These are phyloP conservation scores for Coemansia sp. DNA, from an alignment of 192 early-diverging fungal genomes.

Conservation along the genomic window DNA sequence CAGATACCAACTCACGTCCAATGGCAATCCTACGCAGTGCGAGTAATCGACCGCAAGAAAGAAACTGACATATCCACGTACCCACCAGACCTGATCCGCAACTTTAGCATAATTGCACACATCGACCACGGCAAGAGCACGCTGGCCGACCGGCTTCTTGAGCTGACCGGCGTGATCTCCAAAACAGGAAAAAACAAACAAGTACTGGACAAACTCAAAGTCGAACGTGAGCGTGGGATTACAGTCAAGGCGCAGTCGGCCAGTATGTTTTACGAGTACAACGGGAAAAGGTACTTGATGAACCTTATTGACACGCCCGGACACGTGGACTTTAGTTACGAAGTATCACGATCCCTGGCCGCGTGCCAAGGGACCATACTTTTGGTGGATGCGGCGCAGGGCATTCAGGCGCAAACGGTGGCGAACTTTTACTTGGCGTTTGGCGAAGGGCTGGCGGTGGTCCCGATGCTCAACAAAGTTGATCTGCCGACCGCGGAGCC, in stretches of 20 bases:
- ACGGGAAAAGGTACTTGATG: conserved; percentile 78
- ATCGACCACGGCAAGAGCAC: conserved; percentile 91
- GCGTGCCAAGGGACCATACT: conserved; percentile 93
- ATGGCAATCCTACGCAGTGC: not conserved
- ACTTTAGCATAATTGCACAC: conserved; percentile 89
- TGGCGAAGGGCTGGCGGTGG: conserved; percentile 77
- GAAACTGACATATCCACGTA: conserved; percentile 64
- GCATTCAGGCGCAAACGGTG: conserved; percentile 97
- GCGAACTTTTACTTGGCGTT: conserved; percentile 96
- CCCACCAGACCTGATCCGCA: conserved; percentile 81
- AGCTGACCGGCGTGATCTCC: conserved; percentile 83
- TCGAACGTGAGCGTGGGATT: conserved; percentile 94
- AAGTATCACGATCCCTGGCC: conserved; percentile 89
- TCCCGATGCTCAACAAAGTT: conserved; percentile 94
- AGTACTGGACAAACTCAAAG: conserved; percentile 93
- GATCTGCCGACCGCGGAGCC: conserved; percentile 89
- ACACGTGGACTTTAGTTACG: conserved; percentile 93
- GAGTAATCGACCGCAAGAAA: not conserved
- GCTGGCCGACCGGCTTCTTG: conserved; percentile 90
- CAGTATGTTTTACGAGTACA: conserved; percentile 90
- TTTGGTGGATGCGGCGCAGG: conserved; percentile 91
- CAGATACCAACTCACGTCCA: not conserved
- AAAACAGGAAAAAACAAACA: conserved; percentile 74
- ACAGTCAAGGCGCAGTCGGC: conserved; percentile 94
- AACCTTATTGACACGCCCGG: conserved; percentile 97